Conservation (phyloP, 129 eudicot genomes). For the Flaveria ramosissima region DNA sequence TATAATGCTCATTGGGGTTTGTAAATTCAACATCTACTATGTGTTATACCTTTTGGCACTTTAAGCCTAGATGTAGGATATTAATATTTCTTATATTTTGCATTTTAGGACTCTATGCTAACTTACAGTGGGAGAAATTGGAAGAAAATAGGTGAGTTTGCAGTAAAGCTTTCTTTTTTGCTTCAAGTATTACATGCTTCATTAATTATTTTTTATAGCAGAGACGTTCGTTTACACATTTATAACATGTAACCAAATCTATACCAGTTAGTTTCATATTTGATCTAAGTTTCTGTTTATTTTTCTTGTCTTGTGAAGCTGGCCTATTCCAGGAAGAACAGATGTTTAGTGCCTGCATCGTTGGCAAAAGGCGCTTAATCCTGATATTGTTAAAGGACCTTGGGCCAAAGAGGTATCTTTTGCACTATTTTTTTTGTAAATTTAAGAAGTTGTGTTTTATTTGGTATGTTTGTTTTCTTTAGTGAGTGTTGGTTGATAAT, state of each 20-base stretch:
- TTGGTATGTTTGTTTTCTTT: too few relatives aligned
- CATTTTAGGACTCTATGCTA: conserved; percentile 55
- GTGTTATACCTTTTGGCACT: not conserved
- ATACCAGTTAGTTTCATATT: not conserved
- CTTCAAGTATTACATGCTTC: not conserved
- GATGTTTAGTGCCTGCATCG: conserved; percentile 94
- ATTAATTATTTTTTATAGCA: not conserved
- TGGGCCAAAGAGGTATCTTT: too few relatives aligned
- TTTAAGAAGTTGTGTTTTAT: too few relatives aligned
- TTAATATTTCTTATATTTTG: conserved; percentile 18
- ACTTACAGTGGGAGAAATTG: conserved; percentile 62
- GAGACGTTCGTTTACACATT: too few relatives aligned
- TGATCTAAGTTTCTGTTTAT: conserved; percentile 15
- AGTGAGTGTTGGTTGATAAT: not conserved
- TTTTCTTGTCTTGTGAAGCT: conserved; percentile 47
- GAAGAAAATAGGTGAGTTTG: conserved; percentile 75
- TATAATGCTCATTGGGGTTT: not conserved
- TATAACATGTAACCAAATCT: conserved; percentile 6
- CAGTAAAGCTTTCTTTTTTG: conserved; percentile 14
- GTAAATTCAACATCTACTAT: too few relatives aligned
- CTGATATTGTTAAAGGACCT: conserved; percentile 81
- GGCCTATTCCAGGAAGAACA: conserved; percentile 65
- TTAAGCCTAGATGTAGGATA: not conserved
- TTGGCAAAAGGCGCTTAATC: conserved; percentile 93
- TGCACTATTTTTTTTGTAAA: too few relatives aligned